Evolutionary conservation across 495 filamentous ascomycete genomes (phyloP).

Genomic region (Penicillium flavigenum): DNA sequence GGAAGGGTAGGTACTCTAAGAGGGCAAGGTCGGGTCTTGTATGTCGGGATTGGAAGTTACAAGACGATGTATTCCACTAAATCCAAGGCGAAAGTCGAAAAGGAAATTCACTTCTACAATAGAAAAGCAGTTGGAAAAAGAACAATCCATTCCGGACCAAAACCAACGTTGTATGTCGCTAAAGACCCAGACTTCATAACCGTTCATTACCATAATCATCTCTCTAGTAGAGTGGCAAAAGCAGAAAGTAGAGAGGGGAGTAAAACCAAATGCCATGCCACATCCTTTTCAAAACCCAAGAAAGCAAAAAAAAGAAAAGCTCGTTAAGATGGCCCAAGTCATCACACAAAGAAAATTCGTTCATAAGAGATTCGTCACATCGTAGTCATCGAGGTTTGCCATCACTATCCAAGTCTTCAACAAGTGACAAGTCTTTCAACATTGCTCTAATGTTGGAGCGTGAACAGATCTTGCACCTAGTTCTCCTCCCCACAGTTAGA

Average conservation of each 20-base stretch:
- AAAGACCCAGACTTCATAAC: slow-evolving; percentile 24
- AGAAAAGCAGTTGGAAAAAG: background rate
- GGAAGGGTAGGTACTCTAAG: no score
- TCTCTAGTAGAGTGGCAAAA: slow-evolving; percentile 29
- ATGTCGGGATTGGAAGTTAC: no score
- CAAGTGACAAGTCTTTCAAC: slow-evolving; percentile 13
- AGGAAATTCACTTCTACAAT: background rate
- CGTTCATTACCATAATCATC: slow-evolving; percentile 38
- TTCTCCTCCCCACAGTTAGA: background rate
- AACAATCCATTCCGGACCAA: slow-evolving; percentile 2
- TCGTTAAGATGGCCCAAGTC: slow-evolving; percentile 13
- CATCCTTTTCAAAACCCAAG: slow-evolving; percentile 18
- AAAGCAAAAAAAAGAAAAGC: slow-evolving; percentile 9
- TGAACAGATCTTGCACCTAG: slow-evolving; percentile 2
- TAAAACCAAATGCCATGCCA: slow-evolving; percentile 21
- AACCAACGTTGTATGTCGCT: slow-evolving; percentile 10
- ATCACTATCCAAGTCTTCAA: background rate
- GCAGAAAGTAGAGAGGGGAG: background rate
- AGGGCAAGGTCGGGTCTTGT: no score
- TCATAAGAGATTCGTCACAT: slow-evolving; percentile 50
- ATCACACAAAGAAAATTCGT: slow-evolving; percentile 34
- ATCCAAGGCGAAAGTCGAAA: no score
- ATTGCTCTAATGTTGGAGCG: background rate
- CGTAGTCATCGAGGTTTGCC: slow-evolving; percentile 44
- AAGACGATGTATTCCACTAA: no score